Percentiles rank a stretch among this genome's conserved stretches.
Conservation (phyloP, 768 basidiomycete genomes). For the Rhizopogon roseolus region DNA sequence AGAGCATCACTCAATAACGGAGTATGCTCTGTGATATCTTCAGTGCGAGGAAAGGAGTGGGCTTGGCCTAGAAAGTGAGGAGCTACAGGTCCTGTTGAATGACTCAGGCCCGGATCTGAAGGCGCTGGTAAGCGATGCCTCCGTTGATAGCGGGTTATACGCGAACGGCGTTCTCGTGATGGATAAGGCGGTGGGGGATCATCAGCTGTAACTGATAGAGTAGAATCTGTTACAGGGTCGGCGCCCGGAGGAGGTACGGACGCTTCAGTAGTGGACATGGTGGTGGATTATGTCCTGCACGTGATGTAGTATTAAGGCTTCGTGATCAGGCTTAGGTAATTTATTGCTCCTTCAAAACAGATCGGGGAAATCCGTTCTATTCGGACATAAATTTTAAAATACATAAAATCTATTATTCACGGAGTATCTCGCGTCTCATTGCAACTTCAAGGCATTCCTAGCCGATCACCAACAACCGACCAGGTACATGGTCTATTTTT, state of each 20-base stretch:
- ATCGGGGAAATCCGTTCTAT: too few species aligned
- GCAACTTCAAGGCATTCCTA: too few species aligned
- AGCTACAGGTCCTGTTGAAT: conserved; percentile 27
- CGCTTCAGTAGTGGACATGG: too few species aligned
- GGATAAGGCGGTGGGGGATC: conserved; percentile 79
- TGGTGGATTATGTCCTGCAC: not conserved
- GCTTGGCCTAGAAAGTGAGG: conserved; percentile 14
- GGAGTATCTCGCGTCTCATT: too few species aligned
- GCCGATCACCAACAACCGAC: not conserved
- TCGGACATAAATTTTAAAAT: too few species aligned
- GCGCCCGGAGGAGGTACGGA: not conserved
- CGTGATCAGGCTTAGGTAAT: too few species aligned
- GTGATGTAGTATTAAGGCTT: not conserved
- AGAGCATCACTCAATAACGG: conserved; percentile 37
- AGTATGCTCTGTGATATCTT: conserved; percentile 41
- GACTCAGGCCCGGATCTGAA: conserved; percentile 24
- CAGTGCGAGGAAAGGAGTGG: conserved; percentile 19
- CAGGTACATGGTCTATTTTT: not conserved
- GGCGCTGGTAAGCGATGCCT: conserved; percentile 29
- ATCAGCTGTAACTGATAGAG: conserved; percentile 7
- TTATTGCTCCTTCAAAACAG: too few species aligned
- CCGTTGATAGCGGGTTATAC: conserved; percentile 25
- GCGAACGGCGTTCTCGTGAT: conserved; percentile 37
- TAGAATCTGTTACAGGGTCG: conserved; percentile 6
- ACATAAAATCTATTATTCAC: too few species aligned